Evolutionary conservation across 306 rosid species (phyloP), one percentile per base, ranked within the genome.

Genomic region (Pueraria montana): DNA sequence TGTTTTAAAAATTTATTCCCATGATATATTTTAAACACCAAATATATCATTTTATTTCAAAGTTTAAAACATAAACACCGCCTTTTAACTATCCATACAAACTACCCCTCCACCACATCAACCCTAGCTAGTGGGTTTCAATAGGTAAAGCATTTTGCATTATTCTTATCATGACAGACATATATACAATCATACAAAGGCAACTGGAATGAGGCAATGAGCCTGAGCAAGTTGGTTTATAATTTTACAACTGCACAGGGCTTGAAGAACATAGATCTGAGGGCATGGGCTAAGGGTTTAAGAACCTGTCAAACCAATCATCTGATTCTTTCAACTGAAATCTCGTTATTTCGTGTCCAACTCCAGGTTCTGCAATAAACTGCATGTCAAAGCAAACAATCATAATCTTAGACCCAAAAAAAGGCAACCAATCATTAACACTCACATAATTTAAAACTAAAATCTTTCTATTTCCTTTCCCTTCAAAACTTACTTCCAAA

Each of bases 281-380:
- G 18, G 24, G 50, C 63, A 24, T 40, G 50, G 9, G 42, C 68
- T 62, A 62, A 26, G 82, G 86, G 84, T 77, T 89, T 53, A 96
- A 85, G 72, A 86, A 89, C 71, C 66, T 86, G 55, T 92, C 97
- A 81, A 96, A 90, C 99, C 97, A 96, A 79, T 92, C 83, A 24
- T 92, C 81, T 43, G 91, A 89, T 82, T 94, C 90, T 74, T 80
- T 90, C 21, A 96, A 81, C 87, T 90, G 91, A 36, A 74, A 53
- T 17, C 79, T 65, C 4, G 97, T 91, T 88, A 90, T 77, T 77
- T 85, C 83, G 69, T 92, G 97, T 6, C 78, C 82, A 26, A 94
- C 79, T 80, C 91, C 92, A 11, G 92, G 91, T 75, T 91, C 91
- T 27, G 86, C 86, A 36, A 87, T 83, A 6, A 92, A 80, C 97